Conservation (phyloP, 306 rosid species). For the Glycyrrhiza uralensis region DNA sequence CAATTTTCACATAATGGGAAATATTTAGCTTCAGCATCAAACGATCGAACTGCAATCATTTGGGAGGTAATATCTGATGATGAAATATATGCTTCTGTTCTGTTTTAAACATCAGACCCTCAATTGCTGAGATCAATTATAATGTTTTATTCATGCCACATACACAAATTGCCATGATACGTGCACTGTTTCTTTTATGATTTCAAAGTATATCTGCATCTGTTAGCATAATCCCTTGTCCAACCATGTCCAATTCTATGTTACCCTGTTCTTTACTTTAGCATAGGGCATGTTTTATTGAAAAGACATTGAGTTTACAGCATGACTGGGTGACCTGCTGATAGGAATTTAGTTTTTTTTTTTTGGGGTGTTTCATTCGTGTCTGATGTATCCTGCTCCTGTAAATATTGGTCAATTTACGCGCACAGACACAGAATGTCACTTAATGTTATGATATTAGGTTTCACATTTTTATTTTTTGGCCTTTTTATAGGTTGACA, state of each 20-base stretch:
- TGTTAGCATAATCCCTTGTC: not conserved
- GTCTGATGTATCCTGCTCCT: not conserved
- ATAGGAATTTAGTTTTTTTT: not conserved
- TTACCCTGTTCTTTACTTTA: not conserved
- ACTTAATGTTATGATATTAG: not conserved
- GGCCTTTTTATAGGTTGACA: slow-evolving; percentile 52
- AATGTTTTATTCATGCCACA: slow-evolving; percentile 3
- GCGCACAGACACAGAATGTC: not conserved
- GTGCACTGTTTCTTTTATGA: not conserved
- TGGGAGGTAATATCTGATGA: slow-evolving; percentile 75
- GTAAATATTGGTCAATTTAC: not conserved
- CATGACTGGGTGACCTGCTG: not conserved
- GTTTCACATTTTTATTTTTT: not conserved
- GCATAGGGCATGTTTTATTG: slow-evolving; percentile 3
- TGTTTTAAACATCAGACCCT: slow-evolving; percentile 6
- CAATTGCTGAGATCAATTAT: not conserved
- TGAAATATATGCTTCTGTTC: slow-evolving; percentile 20
- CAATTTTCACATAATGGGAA: slow-evolving; percentile 87
- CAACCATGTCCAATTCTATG: not conserved
- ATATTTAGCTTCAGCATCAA: slow-evolving; percentile 88
- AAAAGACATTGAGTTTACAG: too few species aligned
- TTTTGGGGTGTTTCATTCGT: not conserved
- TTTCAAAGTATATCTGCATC: not conserved
- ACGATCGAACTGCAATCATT: slow-evolving; percentile 73
- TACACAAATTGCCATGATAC: not conserved